Conservation (phyloP, 2,329 filamentous ascomycete species). For the Cytospora leucostoma region DNA sequence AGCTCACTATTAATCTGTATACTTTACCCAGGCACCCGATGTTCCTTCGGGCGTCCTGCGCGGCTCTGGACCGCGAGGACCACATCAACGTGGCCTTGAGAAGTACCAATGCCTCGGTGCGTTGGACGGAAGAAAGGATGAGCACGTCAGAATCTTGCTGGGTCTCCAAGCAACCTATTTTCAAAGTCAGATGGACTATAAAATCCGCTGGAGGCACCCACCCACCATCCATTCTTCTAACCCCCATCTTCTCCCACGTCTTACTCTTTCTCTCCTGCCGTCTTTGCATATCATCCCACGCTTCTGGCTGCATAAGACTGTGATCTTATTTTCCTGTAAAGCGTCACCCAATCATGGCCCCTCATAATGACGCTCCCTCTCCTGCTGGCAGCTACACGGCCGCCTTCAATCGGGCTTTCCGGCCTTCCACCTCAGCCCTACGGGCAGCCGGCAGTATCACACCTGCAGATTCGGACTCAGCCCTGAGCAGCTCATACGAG, state of each 20-base stretch:
- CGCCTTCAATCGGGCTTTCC: constrained; percentile 39
- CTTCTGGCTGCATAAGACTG: constrained; percentile 10
- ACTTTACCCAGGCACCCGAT: constrained; percentile 11
- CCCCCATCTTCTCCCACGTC: constrained; percentile 11
- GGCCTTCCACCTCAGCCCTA: constrained; percentile 37
- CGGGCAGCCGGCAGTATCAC: constrained; percentile 33
- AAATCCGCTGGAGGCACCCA: constrained; percentile 5
- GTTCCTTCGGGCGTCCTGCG: constrained; percentile 2
- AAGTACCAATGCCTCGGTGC: constrained; percentile 4
- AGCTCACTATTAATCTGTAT: constrained; percentile 13
- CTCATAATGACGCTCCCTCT: constrained; percentile 51
- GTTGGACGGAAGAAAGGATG: constrained; percentile 5
- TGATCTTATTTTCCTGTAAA: background rate
- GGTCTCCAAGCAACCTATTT: background rate
- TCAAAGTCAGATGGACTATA: constrained; percentile 20
- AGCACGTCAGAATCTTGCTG: constrained; percentile 11
- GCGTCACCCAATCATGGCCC: constrained; percentile 41
- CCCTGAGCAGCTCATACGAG: constrained; percentile 47
- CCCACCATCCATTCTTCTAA: background rate
- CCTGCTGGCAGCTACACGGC: constrained; percentile 48
- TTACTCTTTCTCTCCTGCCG: constrained; percentile 2
- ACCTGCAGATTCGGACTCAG: constrained; percentile 37
- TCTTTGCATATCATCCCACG: constrained; percentile 18
- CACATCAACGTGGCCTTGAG: constrained; percentile 1
- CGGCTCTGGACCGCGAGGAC: constrained; percentile 13